These are phyloP conservation scores for Crithidia expoeki DNA, from an alignment of 208 protist genomes.

Conservation along the genomic window DNA sequence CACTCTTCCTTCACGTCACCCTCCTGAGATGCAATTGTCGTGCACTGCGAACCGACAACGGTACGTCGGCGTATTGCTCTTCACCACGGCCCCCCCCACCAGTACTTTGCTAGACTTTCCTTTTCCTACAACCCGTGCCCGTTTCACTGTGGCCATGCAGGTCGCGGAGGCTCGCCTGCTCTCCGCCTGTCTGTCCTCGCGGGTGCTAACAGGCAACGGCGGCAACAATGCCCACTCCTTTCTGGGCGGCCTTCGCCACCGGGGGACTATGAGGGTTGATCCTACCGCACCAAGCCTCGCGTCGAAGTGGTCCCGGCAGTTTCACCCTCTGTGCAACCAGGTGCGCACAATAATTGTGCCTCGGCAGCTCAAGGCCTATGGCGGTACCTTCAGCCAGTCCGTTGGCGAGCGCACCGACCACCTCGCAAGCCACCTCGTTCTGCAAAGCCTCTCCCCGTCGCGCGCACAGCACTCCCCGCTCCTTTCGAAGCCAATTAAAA, in stretches of 20 bases:
- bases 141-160: neutral
- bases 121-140: neutral
- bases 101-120: neutral
- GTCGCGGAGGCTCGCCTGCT: conserved; percentile 1
- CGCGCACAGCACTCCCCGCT: conserved; percentile 53
- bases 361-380: conserved; percentile 79
- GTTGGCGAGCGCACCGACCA: conserved; percentile 72
- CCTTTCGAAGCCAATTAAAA: conserved; percentile 65
- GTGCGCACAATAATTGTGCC: conserved; percentile 67
- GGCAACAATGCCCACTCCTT: neutral
- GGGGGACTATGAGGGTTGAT: neutral
- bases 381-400: conserved; percentile 72
- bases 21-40: too few species aligned
- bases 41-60: too few species aligned
- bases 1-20: too few species aligned
- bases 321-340: conserved; percentile 21
- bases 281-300: neutral
- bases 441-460: conserved; percentile 71
- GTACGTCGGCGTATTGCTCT: too few species aligned
- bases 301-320: neutral
- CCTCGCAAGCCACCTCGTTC: conserved; percentile 53
- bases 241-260: neutral
- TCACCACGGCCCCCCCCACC: too few species aligned
- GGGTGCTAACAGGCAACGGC: neutral
- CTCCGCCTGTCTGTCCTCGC: neutral